These are phyloP conservation scores for Microcyclospora pomicola DNA, from an alignment of 2,329 filamentous ascomycete species.

Conservation along the genomic window DNA sequence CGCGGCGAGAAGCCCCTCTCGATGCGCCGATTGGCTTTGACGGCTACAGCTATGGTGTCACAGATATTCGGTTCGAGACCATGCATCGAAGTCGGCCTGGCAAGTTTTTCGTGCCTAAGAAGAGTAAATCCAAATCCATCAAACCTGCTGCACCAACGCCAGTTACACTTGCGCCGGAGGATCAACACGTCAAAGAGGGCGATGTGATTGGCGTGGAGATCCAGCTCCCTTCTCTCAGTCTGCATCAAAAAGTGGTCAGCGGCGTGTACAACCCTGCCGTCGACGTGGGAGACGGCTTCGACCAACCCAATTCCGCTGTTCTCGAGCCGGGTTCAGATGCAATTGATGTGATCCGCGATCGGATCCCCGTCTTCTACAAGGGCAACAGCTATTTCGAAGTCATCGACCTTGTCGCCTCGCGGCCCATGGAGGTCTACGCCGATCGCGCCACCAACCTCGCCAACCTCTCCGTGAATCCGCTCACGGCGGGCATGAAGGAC, in stretches of 20 bases:
- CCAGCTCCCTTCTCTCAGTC: slow-evolving; percentile 66
- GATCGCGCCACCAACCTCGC: slow-evolving; percentile 39
- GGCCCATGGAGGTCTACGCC: slow-evolving; percentile 61
- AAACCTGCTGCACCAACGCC: slow-evolving; percentile 27
- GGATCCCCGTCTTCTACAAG: slow-evolving; percentile 89
- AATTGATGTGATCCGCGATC: slow-evolving; percentile 80
- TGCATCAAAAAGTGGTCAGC: slow-evolving; percentile 79
- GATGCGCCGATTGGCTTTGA: slow-evolving; percentile 79
- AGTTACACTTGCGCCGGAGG: slow-evolving; percentile 24
- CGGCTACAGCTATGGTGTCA: slow-evolving; percentile 85
- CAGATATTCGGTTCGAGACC: slow-evolving; percentile 80
- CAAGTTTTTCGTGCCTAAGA: slow-evolving; percentile 49
- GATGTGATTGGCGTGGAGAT: slow-evolving; percentile 93
- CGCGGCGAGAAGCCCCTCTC: slow-evolving; percentile 63
- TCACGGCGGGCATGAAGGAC: slow-evolving; percentile 26
- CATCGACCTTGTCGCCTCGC: slow-evolving; percentile 74
- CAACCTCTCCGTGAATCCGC: slow-evolving; percentile 44
- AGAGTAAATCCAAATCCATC: slow-evolving; percentile 24
- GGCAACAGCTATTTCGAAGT: slow-evolving; percentile 88
- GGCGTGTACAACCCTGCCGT: slow-evolving; percentile 79
- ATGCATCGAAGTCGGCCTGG: slow-evolving; percentile 90
- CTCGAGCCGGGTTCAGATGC: slow-evolving; percentile 32
- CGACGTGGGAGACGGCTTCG: slow-evolving; percentile 48
- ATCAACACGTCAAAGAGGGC: slow-evolving; percentile 69
- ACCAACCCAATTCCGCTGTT: slow-evolving; percentile 17